Base-by-base conservation (phyloP, 148 eudicot genomes). In the Vaccinium myrtillus region DNA sequence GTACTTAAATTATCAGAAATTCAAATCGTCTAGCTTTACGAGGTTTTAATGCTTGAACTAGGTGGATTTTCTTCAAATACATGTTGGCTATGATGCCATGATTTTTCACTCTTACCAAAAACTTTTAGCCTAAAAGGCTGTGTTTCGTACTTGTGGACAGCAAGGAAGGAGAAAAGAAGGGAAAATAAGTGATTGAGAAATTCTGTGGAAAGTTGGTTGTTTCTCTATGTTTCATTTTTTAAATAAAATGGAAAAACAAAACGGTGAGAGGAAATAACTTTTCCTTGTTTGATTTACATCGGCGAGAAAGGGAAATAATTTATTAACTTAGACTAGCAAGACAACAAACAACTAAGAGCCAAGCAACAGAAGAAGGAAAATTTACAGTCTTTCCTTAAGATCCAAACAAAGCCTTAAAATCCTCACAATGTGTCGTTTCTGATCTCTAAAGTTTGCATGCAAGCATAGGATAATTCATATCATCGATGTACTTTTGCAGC, bases 401-500 rank as follows among this genome's bases (percentile, higher is more conserved):
- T 61, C 27, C 67, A 59, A 59, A 59, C 63, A 58, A 2, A 5
- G 19, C 59, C 46, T 43, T 43, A 43, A 43, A 43, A 56, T 61
- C n/a, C 27, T 61, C 3, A 75, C 53, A 23, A 51, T 48, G 25
- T 21, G 30, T 21, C 30, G 0, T 75, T 8, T 46, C 14, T 74
- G 0, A 46, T 76, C 30, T 1, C 59, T 77, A 12, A 49, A 32
- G n/a, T 9, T 12, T 50, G n/a, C 21, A 5, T 50, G 80, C 80
- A 77, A 77, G 59, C 56, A 51, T 55, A 11, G 50, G 30, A 43
- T 71, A n/a, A 85, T 51, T 75, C 71, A 36, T 84, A 77, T 54
- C 6, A 39, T 84, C 15, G 9, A 27, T 63, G 36, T 71, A 63
- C 77, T 81, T 84, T 74, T 88, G 87, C 94, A 96, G 98, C 99